These are phyloP conservation scores for Lanmaoa rubissima DNA, from an alignment of 768 basidiomycete genomes.

Conservation along the genomic window DNA sequence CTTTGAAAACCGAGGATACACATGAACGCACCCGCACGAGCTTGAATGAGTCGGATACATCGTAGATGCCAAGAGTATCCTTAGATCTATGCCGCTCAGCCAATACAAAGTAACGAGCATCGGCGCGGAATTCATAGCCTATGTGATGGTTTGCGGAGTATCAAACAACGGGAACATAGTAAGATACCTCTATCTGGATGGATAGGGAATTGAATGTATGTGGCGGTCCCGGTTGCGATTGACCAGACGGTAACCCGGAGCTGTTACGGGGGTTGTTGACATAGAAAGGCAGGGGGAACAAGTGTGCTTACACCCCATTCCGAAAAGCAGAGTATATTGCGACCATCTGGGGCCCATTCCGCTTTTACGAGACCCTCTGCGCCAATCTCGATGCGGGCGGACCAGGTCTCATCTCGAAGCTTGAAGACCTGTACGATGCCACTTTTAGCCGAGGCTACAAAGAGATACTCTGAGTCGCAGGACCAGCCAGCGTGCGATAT, in stretches of 20 bases:
- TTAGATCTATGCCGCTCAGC: conserved; percentile 90
- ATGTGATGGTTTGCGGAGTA: neutral
- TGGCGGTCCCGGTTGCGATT: conserved; percentile 67
- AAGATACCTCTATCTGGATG: conserved; percentile 71
- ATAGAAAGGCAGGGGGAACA: neutral
- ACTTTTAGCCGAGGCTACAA: conserved; percentile 73
- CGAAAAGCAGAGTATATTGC: conserved; percentile 83
- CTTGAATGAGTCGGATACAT: conserved; percentile 64
- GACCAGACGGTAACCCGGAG: conserved; percentile 88
- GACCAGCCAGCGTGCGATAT: conserved; percentile 86
- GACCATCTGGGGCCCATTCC: conserved; percentile 88
- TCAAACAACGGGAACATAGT: neutral
- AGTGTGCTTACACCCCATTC: conserved; percentile 80
- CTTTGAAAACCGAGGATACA: conserved; percentile 6
- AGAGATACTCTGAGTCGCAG: conserved; percentile 80
- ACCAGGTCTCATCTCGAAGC: conserved; percentile 77
- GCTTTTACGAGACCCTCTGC: conserved; percentile 82
- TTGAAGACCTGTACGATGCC: conserved; percentile 77
- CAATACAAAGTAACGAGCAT: conserved; percentile 80
- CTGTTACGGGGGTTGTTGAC: conserved; percentile 38
- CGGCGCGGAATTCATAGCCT: conserved; percentile 79
- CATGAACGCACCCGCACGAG: conserved; percentile 56
- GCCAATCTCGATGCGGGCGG: conserved; percentile 73
- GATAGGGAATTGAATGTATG: conserved; percentile 82
- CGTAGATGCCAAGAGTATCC: conserved; percentile 85